Base-by-base conservation (phyloP, 2,329 filamentous ascomycete genomes). In the Trichoderma guizhouense region DNA sequence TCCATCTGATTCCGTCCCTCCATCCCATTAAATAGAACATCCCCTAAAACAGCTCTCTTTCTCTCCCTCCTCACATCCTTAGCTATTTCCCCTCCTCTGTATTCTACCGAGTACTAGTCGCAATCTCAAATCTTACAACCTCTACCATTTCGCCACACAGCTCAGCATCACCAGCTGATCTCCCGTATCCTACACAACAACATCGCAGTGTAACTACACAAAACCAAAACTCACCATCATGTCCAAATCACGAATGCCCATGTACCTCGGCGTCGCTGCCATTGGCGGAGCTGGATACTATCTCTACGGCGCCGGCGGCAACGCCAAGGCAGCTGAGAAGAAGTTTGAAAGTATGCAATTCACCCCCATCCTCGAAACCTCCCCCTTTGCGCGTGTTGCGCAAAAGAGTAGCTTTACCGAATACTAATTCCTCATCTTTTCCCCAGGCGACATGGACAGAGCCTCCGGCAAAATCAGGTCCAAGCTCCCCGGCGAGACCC, bases 251-350 rank as follows among this genome's bases (percentile, higher is more conserved):
- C 83, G 83, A 75, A 76, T 82, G 55, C 86, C 86, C 76, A 76
- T 86, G 75, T 78, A 85, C 76, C 79, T 91, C 77, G 92, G 91
- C 77, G 82, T 90, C 76, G 88, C 86, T 72, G 90, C 89, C 75
- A 91, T 87, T 36, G 89, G 88, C 77, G 92, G 90, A 75, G 84
- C 90, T 72, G 94, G 92, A 57, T 98, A 97, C 87, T 98, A 98
- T 86, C 88, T 98, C 74, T 99, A 97, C 86, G 87, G 84, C 66
- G 92, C 95, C 18, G 95, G 95, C 73, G 95, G 95, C 72, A 88
- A 90, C 81, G 87, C 93, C 66, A 93, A 92, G 82, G 90, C 88
- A 64, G 95, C 95, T n/a, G 90, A 94, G 87, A 93, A 95, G 86
- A 87, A 96, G 82, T 88, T 93, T 76, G 93, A 97, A 85, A 89